Conservation (phyloP, 139 green algal species). For the Chlamydomonas sphaeroides region DNA sequence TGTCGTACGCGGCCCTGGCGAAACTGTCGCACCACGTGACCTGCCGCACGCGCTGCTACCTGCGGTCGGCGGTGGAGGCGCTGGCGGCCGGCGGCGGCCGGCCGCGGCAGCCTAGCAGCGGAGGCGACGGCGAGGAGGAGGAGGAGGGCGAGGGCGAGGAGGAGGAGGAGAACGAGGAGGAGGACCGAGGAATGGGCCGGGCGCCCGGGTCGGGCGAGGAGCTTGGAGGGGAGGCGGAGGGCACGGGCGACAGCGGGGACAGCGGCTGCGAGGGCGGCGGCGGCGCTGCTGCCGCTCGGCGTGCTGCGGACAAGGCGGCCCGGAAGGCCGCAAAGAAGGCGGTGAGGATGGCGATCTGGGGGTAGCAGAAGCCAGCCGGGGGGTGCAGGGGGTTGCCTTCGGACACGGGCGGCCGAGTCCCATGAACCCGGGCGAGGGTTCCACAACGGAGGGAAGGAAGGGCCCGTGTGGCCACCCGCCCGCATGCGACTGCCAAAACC, state of each 20-base stretch:
- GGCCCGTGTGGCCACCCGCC: too few species aligned
- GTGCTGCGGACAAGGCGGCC: constrained; percentile 16
- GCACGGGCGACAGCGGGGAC: not conserved
- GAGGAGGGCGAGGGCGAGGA: not conserved
- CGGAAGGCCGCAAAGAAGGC: constrained; percentile 43
- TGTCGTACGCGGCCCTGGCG: not conserved
- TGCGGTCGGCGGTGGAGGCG: not conserved
- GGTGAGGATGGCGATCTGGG: not conserved
- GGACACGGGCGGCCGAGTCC: too few species aligned
- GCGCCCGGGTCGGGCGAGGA: not conserved
- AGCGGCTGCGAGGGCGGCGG: not conserved
- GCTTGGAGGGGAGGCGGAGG: not conserved
- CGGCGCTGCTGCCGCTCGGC: not conserved
- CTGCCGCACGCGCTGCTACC: constrained; percentile 24
- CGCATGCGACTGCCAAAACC: not conserved
- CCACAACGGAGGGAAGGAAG: too few species aligned
- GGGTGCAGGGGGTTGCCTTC: not conserved
- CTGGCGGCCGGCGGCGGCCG: not conserved
- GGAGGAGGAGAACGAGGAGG: not conserved
- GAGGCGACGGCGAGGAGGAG: not conserved
- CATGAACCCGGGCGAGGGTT: too few species aligned
- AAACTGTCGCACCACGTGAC: constrained; percentile 4
- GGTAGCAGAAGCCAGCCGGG: not conserved
- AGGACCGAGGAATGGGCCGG: too few species aligned
- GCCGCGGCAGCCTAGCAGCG: not conserved